A percentile compares a stretch with the other conserved stretches of the same genome.
These are phyloP conservation scores for Alternaria postmessia DNA, from an alignment of 2,329 filamentous ascomycete species.

Conservation along the genomic window DNA sequence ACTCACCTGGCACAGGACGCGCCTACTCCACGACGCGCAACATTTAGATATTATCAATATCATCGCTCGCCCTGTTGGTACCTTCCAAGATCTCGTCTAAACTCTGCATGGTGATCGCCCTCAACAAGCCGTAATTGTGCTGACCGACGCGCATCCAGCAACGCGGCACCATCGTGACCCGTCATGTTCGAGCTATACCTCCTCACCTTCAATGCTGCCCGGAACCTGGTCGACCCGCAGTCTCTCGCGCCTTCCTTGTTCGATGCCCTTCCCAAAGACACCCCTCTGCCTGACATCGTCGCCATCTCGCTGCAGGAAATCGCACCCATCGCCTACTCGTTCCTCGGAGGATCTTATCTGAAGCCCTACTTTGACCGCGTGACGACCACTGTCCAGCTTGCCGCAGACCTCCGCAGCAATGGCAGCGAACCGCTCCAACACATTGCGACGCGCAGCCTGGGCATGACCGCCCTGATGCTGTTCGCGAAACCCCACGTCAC, in stretches of 20 bases:
- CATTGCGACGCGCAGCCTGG: conserved; percentile 75
- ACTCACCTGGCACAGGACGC: neutral
- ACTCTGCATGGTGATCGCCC: conserved; percentile 15
- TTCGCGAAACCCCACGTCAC: conserved; percentile 73
- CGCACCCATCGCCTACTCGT: conserved; percentile 81
- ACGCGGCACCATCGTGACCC: conserved; percentile 1
- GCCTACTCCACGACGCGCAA: neutral
- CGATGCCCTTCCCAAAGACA: conserved; percentile 47
- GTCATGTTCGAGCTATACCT: conserved; percentile 72
- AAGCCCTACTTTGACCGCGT: conserved; percentile 78
- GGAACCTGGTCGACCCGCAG: conserved; percentile 71
- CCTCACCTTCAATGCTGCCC: conserved; percentile 89
- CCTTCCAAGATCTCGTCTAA: neutral
- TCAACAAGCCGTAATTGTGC: conserved; percentile 24
- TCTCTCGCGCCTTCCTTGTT: conserved; percentile 75
- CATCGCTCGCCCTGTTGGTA: conserved; percentile 3
- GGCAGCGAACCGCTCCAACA: conserved; percentile 68
- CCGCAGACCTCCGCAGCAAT: conserved; percentile 60
- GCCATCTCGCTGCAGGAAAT: conserved; percentile 84
- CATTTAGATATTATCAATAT: neutral
- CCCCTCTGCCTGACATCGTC: conserved; percentile 70
- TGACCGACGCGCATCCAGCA: conserved; percentile 30
- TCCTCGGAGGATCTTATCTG: conserved; percentile 84
- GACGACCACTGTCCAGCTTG: conserved; percentile 74
- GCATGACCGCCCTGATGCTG: conserved; percentile 89